phyloP scores from a whole-genome alignment of 495 filamentous ascomycete genomes.

The Daldinia loculata region DNA sequence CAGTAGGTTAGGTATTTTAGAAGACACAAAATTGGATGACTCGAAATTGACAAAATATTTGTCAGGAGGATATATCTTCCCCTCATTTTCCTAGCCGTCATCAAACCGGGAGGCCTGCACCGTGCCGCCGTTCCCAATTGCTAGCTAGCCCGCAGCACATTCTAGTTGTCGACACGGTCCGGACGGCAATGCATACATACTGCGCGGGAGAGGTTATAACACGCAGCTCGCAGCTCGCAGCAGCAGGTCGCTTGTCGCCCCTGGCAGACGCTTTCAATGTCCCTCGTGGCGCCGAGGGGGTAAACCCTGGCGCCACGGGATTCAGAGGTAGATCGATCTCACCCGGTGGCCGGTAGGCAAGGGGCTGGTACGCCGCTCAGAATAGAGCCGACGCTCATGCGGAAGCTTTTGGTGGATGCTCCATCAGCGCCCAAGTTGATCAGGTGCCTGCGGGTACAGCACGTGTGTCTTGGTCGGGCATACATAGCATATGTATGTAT shows the following conservation, averaged over 20 bases:
- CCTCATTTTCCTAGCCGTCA: not conserved
- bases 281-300: conserved; percentile 22
- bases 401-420: conserved; percentile 23
- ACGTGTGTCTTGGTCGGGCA: conserved; percentile 33
- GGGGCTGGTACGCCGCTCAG: conserved; percentile 1
- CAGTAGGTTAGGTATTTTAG: not conserved
- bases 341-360: conserved; percentile 2
- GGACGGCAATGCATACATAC: conserved; percentile 28
- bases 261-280: conserved; percentile 3
- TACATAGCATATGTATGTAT: conserved; percentile 22
- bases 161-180: conserved; percentile 31
- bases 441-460: conserved; percentile 31
- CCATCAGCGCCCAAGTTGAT: conserved; percentile 35
- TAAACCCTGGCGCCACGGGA: conserved; percentile 24
- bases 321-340: conserved; percentile 20
- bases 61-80: not conserved
- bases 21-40: not conserved
- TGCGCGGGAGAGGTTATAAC: not conserved
- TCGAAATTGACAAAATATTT: not conserved
- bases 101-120: not conserved
- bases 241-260: not conserved
- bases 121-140: not conserved
- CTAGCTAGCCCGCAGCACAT: not conserved
- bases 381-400: conserved; percentile 16
- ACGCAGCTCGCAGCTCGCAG: not conserved